phyloP scores from a whole-genome alignment of 1,284 basidiomycete genomes.

The Veloboletus limbatus region DNA sequence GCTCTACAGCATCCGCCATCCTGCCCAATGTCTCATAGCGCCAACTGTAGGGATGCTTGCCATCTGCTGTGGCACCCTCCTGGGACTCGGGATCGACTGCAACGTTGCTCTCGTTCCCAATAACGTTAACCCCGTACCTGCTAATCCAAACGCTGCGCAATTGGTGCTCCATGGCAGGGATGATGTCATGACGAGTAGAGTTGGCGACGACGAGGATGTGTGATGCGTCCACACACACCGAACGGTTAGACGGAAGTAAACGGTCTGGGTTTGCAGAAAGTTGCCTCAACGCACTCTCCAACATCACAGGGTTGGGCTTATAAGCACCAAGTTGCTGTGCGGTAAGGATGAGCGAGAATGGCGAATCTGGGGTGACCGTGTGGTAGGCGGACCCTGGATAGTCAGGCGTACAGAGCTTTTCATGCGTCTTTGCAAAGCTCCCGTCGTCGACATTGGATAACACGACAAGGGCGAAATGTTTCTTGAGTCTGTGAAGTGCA shows the following conservation, averaged over 20 bases:
- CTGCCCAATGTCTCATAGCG: slow-evolving; percentile 54
- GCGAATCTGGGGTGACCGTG: slow-evolving; percentile 48
- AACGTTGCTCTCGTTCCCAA: slow-evolving; percentile 28
- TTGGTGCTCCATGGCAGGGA: slow-evolving; percentile 48
- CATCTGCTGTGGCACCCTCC: slow-evolving; percentile 19
- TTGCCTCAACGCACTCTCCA: slow-evolving; percentile 47
- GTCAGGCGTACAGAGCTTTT: slow-evolving; percentile 46
- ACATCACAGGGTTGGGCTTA: slow-evolving; percentile 51
- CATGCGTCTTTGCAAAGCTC: slow-evolving; percentile 60
- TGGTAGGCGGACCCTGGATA: slow-evolving; percentile 30
- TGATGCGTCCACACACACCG: slow-evolving; percentile 41
- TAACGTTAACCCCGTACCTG: slow-evolving; percentile 45
- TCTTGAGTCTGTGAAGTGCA: slow-evolving; percentile 57
- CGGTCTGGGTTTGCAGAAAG: slow-evolving; percentile 26
- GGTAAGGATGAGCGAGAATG: slow-evolving; percentile 63
- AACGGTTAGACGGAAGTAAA: slow-evolving; percentile 34
- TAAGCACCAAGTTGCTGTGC: slow-evolving; percentile 56
- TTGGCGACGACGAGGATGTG: slow-evolving; percentile 57
- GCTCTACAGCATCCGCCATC: slow-evolving; percentile 53
- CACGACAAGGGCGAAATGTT: slow-evolving; percentile 64
- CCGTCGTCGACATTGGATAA: slow-evolving; percentile 70
- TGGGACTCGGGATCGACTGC: background rate
- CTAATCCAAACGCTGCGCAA: slow-evolving; percentile 64
- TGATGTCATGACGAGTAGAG: slow-evolving; percentile 57
- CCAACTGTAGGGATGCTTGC: slow-evolving; percentile 41